phyloP scores from a whole-genome alignment of 768 basidiomycete genomes.

The Mycena venus region DNA sequence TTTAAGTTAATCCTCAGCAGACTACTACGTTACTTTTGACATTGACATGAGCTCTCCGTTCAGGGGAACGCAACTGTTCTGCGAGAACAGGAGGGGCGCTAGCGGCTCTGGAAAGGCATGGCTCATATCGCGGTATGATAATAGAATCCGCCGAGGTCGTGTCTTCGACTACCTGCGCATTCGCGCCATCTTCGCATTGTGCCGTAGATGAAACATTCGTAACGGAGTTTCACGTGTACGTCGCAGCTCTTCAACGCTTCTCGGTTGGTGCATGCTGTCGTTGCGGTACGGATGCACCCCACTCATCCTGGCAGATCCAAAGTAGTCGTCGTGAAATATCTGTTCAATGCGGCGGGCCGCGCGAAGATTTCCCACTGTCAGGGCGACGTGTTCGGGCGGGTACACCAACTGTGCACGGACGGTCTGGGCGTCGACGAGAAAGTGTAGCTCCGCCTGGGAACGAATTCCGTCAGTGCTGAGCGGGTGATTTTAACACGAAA shows the following conservation, averaged over 20 bases:
- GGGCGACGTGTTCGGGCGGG: slow-evolving; percentile 4
- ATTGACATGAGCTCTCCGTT: too few species aligned
- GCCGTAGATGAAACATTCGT: slow-evolving; percentile 7
- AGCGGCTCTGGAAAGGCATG: too few species aligned
- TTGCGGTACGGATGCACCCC: slow-evolving; percentile 24
- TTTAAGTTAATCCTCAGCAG: neutral
- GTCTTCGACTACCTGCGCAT: neutral
- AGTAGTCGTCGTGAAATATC: slow-evolving; percentile 11
- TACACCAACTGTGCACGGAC: slow-evolving; percentile 27
- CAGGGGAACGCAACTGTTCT: too few species aligned
- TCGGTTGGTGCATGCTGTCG: neutral
- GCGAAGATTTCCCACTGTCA: slow-evolving; percentile 18
- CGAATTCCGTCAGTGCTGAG: too few species aligned
- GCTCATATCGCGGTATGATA: too few species aligned
- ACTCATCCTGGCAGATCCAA: slow-evolving; percentile 12
- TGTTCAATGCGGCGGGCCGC: slow-evolving; percentile 23
- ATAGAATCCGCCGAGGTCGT: neutral
- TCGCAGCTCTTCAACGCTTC: slow-evolving; percentile 15
- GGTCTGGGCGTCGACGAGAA: slow-evolving; percentile 27
- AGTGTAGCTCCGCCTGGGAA: slow-evolving; percentile 24
- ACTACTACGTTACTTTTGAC: neutral
- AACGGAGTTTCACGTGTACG: slow-evolving; percentile 10
- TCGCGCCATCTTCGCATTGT: slow-evolving; percentile 21
- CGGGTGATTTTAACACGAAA: neutral
- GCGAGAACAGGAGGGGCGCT: too few species aligned